A percentile compares a stretch with the other conserved stretches of the same genome.
These are phyloP conservation scores for Protomyces lactucae-debilis DNA, from an alignment of 1,139 yeast genomes.

Conservation along the genomic window DNA sequence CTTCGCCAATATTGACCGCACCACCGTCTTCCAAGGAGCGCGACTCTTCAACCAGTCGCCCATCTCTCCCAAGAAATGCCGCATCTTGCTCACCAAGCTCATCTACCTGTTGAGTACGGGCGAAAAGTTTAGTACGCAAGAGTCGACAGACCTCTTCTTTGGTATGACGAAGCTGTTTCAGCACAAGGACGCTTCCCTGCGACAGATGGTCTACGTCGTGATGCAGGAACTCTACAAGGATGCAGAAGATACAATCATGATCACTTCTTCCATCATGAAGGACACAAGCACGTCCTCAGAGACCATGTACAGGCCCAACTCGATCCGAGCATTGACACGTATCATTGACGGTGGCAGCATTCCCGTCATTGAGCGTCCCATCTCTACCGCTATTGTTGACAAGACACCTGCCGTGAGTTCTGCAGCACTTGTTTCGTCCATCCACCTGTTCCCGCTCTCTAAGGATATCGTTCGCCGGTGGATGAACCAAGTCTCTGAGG, in stretches of 20 bases:
- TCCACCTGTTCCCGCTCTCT: slow-evolving; percentile 82
- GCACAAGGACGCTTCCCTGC: slow-evolving; percentile 77
- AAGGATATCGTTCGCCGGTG: slow-evolving; percentile 89
- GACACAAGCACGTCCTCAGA: slow-evolving; percentile 85
- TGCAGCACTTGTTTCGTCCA: slow-evolving; percentile 87
- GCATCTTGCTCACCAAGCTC: slow-evolving; percentile 65
- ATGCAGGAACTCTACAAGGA: slow-evolving; percentile 81
- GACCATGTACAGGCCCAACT: slow-evolving; percentile 82
- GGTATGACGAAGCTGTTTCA: slow-evolving; percentile 92
- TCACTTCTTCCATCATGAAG: slow-evolving; percentile 95
- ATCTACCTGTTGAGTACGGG: slow-evolving; percentile 59
- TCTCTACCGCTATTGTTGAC: slow-evolving; percentile 90
- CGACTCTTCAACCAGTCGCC: slow-evolving; percentile 89
- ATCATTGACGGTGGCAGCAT: slow-evolving; percentile 76
- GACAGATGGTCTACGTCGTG: slow-evolving; percentile 91
- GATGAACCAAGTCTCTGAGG: slow-evolving; percentile 89
- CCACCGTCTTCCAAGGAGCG: slow-evolving; percentile 97
- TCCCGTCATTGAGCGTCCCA: slow-evolving; percentile 86
- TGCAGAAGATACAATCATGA: slow-evolving; percentile 93
- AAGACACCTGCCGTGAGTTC: slow-evolving; percentile 81
- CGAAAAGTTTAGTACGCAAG: slow-evolving; percentile 64
- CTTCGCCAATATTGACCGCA: slow-evolving; percentile 61
- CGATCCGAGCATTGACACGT: slow-evolving; percentile 83
- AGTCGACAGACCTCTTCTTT: slow-evolving; percentile 88
- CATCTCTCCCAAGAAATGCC: slow-evolving; percentile 80